Evolutionary conservation across 2,329 filamentous ascomycete genomes (phyloP), one percentile per base, ranked within the genome.

Genomic region (Cytospora piceae): DNA sequence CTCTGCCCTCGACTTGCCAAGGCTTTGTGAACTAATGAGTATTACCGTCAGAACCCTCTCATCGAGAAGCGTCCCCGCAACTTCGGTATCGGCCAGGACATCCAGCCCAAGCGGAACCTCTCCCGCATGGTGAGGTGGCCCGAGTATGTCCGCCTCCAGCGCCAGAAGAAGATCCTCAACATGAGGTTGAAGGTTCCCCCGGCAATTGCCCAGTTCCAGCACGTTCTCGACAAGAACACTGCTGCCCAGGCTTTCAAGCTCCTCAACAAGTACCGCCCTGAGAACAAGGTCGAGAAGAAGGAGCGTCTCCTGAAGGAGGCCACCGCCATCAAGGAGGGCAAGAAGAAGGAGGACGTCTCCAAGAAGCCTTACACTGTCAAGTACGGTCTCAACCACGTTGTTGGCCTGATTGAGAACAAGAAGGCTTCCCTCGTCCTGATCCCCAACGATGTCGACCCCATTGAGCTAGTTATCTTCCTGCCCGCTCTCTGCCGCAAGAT

Each of bases 301-400:
- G 96, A 99, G 87, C 93, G 95, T 84, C 87, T 99, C 72, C 89
- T 92, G 81, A 93, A 97, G 88, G 95, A 99, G 89, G 95, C 96
- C 72, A 97, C 94, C 76, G 96, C 95, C 77, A 89, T 99, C 81
- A 90, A 93, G 81, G 94, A 98, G 83, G 95, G 96, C 82, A 97
- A 98, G 92, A 99, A 98, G 92, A 98, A 98, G 92, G 96, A 99
- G 88, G 94, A 97, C 77, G 94, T 96, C 80, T 92, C 88, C 91
- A 98, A 98, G 93, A 99, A 99, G 92, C 95, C 95, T 77, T 99
- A 97, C 85, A 85, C 91, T 73, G 94, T 95, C 88, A 99, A 99
- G 90, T 99, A 97, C 84, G 95, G 95, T 86, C 90, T 99, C 77
- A 99, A 99, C 91, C 95, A 99, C 87, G 95, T 99, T 72, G 93